These are phyloP conservation scores for Phyllosticta capitalensis DNA, from an alignment of 2,329 filamentous ascomycete genomes.

Conservation along the genomic window DNA sequence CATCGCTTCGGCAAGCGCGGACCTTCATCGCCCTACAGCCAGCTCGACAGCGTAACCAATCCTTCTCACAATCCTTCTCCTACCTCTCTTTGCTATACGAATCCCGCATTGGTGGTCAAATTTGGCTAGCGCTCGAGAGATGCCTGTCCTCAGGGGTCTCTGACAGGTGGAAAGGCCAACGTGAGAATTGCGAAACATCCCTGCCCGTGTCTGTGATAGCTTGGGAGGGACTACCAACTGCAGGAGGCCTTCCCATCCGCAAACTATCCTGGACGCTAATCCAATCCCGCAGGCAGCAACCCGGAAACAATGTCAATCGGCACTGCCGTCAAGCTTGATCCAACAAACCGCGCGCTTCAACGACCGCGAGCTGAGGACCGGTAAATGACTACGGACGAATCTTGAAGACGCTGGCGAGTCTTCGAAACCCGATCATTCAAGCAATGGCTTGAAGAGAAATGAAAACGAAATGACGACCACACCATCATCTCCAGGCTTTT, in stretches of 20 bases:
- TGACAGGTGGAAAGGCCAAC: background rate
- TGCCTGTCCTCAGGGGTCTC: background rate
- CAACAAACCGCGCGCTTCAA: background rate
- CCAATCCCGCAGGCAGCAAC: background rate
- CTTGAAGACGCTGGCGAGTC: background rate
- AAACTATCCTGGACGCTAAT: background rate
- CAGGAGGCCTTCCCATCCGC: background rate
- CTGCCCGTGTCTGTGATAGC: background rate
- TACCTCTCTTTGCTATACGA: background rate
- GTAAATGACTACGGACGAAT: background rate
- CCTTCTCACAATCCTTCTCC: too few relatives aligned
- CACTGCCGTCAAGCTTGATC: background rate
- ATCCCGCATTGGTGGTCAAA: background rate
- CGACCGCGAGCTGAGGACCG: background rate
- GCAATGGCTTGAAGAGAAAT: background rate
- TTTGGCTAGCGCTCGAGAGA: background rate
- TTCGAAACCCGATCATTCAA: background rate
- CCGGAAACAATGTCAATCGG: background rate
- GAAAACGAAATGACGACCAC: background rate
- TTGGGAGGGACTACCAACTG: background rate
- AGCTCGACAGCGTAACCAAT: too few relatives aligned
- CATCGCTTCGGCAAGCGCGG: too few relatives aligned
- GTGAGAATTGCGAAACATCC: background rate
- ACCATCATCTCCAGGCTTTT: background rate
- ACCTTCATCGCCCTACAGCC: too few relatives aligned